Base-by-base conservation (phyloP, 805 yeast species). In the Ogataea trehaloabstinens region DNA sequence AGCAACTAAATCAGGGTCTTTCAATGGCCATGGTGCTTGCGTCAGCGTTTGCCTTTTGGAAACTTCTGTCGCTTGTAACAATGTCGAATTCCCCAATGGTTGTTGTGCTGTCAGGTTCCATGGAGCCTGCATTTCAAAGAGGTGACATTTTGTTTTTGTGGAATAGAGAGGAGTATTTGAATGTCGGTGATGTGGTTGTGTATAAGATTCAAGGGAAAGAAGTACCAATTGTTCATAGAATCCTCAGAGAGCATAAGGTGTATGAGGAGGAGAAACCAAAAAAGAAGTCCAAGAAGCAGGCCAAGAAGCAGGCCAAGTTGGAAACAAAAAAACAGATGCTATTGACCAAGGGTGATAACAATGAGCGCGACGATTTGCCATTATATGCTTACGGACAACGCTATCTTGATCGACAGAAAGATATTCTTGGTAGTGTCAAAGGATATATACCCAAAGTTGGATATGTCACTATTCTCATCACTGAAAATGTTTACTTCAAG, bases 51-150 rank as follows among this genome's bases (percentile, higher is more conserved):
- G 85, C 93, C 76, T 78, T 87, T 44, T 93, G 97, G 95, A 88
- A 87, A 57, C 76, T 85, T 0, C 69, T 91, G 12, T 78, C 88
- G 1, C 68, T 91, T 4, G 68, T 80, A 1, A 73, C 96, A 8
- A 80, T 87, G 63, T 80, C 96, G 0, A 82, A 86, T 44, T 86
- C 97, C 1, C 99, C 99, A 16, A 79, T 93, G 18, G 99, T 93
- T 16, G 99, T 93, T 20, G 99, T 93, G 7, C 75, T 93, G 34
- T 89, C 98, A 1, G 99, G 99, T 5, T 91, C 98, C 2, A 93
- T 93, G 99, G 99, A 93, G 61, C 99, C 99, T 2, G 99, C 99
- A 2, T 93, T 93, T 73, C 97, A 93, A 65, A 78, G 99, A 65
- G 99, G 99, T 35, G 99, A 93, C 60, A 82, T 93, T 13, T 67